Percentiles rank a stretch among this genome's conserved stretches.
Evolutionary conservation across 306 rosid genomes (phyloP).

Genomic region (Quercus rubra): DNA sequence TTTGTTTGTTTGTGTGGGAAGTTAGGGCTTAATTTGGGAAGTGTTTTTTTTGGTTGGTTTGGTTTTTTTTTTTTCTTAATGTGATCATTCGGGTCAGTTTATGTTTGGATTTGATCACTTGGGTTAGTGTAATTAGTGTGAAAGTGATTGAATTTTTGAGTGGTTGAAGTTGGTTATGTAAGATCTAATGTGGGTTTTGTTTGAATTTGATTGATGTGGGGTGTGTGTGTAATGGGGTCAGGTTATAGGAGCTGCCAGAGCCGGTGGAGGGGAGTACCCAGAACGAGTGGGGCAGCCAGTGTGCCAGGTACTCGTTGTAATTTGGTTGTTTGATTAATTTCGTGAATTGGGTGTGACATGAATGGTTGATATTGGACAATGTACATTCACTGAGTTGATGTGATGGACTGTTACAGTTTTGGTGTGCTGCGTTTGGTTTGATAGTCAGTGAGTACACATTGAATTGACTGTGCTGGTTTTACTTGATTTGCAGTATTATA

Average conservation of each 20-base stretch:
- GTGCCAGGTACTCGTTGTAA: constrained; percentile 71
- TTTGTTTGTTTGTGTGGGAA: background rate
- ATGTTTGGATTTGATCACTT: constrained; percentile 11
- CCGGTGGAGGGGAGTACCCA: constrained; percentile 66
- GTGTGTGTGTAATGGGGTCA: constrained; percentile 28
- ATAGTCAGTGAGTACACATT: constrained; percentile 15
- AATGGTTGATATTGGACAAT: constrained; percentile 26
- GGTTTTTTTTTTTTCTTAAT: constrained; percentile 39
- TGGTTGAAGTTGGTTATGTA: background rate
- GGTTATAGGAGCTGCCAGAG: constrained; percentile 84
- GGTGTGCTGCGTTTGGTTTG: constrained; percentile 21
- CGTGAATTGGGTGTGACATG: constrained; percentile 12
- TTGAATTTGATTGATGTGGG: constrained; percentile 24
- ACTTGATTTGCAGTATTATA: constrained; percentile 62
- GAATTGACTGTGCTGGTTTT: constrained; percentile 23
- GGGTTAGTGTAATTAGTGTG: constrained; percentile 13
- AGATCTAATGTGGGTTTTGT: constrained; percentile 28
- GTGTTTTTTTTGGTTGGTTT: constrained; percentile 26
- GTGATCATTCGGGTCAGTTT: constrained; percentile 8
- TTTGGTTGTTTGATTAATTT: constrained; percentile 23
- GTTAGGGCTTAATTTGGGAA: constrained; percentile 17
- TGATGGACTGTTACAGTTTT: constrained; percentile 3
- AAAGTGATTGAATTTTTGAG: constrained; percentile 7
- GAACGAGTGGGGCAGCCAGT: constrained; percentile 90
- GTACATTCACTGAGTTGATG: constrained; percentile 4